phyloP scores from a whole-genome alignment of 2,329 filamentous ascomycete species.

The Botrytis cinerea region DNA sequence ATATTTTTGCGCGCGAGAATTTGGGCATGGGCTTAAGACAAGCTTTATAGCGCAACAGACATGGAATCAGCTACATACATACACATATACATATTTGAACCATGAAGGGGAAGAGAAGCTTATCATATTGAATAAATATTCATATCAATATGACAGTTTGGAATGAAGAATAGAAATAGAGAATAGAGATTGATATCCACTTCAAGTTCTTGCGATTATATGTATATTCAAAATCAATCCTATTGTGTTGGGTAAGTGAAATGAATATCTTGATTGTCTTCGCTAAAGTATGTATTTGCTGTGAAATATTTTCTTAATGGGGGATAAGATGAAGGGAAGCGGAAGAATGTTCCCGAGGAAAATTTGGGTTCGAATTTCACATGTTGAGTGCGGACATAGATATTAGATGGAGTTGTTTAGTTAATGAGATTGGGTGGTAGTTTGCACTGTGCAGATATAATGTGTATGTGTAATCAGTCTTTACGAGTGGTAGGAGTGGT shows the following conservation, averaged over 20 bases:
- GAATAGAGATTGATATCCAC: background rate
- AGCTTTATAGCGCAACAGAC: background rate
- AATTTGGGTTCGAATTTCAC: background rate
- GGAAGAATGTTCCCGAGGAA: background rate
- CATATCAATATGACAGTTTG: background rate
- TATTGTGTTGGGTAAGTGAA: background rate
- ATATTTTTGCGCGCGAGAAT: background rate
- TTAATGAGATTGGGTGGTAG: no score
- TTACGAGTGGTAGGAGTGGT: background rate
- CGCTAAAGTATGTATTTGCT: background rate
- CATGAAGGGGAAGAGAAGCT: background rate
- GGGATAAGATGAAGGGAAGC: background rate
- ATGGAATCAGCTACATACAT: background rate
- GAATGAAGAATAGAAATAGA: background rate
- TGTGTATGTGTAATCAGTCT: background rate
- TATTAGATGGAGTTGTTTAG: no score
- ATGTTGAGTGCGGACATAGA: no score
- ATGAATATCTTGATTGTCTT: background rate
- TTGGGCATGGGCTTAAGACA: background rate
- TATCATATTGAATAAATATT: background rate
- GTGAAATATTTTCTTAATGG: background rate
- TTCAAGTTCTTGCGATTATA: background rate
- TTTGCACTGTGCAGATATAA: no score
- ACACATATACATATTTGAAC: background rate
- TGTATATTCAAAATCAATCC: background rate